Conservation (phyloP, 192 early-diverging fungal genomes). For the Chytriomyces confervae region DNA sequence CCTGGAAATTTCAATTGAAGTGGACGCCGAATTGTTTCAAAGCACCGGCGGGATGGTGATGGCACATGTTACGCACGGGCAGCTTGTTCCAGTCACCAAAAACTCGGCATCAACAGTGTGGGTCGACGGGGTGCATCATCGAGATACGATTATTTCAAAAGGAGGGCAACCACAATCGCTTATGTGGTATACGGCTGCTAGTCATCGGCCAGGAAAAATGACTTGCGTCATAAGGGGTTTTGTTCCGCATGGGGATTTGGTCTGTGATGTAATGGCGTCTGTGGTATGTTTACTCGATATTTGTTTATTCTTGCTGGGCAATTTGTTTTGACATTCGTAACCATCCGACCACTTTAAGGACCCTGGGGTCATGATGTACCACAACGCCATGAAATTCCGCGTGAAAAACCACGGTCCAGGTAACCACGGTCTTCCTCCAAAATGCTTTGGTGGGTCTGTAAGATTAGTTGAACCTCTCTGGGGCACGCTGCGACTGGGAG, state of each 20-base stretch:
- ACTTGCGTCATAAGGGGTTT: not conserved
- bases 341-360: too few species aligned
- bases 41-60: not conserved
- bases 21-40: not conserved
- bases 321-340: not conserved
- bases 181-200: too few species aligned
- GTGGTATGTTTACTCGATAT: not conserved
- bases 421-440: too few species aligned
- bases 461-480: conserved; percentile 1
- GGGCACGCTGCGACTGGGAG: not conserved
- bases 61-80: not conserved
- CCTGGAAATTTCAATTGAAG: not conserved
- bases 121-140: not conserved
- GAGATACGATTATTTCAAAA: not conserved
- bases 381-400: too few species aligned
- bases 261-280: not conserved
- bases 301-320: not conserved
- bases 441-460: not conserved
- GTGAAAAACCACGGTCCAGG: too few species aligned
- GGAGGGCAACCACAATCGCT: not conserved
- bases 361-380: too few species aligned
- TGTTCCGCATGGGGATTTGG: not conserved
- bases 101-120: not conserved
- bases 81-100: not conserved
- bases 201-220: not conserved